phyloP scores from a whole-genome alignment of 805 yeast species.

The Starmerella apicola region DNA sequence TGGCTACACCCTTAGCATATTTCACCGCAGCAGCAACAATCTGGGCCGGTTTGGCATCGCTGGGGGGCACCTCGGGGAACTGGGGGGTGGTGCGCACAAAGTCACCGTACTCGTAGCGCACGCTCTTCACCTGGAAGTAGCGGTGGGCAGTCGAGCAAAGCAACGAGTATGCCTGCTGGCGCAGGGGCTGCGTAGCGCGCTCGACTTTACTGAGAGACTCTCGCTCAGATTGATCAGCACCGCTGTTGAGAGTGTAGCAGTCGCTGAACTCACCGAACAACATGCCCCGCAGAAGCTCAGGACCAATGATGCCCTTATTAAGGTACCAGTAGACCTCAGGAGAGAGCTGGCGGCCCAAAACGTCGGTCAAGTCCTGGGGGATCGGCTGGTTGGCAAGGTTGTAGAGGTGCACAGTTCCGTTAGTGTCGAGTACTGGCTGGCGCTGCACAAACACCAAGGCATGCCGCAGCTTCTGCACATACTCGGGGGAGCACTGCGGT shows the following conservation, averaged over 20 bases:
- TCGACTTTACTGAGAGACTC: constrained; percentile 38
- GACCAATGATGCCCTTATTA: constrained; percentile 59
- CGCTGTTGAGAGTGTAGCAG: constrained; percentile 34
- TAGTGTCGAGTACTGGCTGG: constrained; percentile 58
- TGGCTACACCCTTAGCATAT: constrained; percentile 5
- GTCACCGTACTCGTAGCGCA: constrained; percentile 23
- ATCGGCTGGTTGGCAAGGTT: constrained; percentile 34
- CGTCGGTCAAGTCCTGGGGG: constrained; percentile 72
- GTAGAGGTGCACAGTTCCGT: constrained; percentile 57
- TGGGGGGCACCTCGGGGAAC: constrained; percentile 3
- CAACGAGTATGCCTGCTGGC: constrained; percentile 52
- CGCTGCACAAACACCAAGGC: constrained; percentile 58
- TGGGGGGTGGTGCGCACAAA: constrained; percentile 5
- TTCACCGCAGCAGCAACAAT: constrained; percentile 12
- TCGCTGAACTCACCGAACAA: constrained; percentile 44
- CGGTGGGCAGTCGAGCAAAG: constrained; percentile 65
- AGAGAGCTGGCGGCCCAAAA: constrained; percentile 74
- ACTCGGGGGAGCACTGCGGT: constrained; percentile 24
- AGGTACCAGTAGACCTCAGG: constrained; percentile 74
- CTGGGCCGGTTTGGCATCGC: not conserved
- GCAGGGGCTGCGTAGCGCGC: constrained; percentile 31
- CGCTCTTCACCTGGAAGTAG: constrained; percentile 66
- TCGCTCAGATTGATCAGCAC: constrained; percentile 4
- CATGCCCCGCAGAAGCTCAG: constrained; percentile 54
- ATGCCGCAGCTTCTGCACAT: constrained; percentile 42